Base-by-base conservation (phyloP, 2,329 filamentous ascomycete genomes). In the Dactylellina cionopaga region DNA sequence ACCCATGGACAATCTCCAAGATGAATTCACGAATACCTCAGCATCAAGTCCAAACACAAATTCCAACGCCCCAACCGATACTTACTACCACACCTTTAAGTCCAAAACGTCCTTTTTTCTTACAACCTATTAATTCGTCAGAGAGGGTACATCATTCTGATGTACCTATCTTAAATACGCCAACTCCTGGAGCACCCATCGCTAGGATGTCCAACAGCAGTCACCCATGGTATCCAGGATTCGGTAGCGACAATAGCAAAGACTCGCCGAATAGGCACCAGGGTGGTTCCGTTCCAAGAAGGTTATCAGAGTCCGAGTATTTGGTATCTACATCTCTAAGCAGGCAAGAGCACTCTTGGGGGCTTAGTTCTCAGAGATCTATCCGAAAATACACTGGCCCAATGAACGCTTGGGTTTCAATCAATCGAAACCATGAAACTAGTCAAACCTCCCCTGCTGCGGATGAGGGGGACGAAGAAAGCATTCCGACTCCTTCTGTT, bases 1-100 rank as follows among this genome's bases (percentile, higher is more conserved):
- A 72, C 31, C 68, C 68, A 5, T 72, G 68, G 68, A 72, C 39
- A n/a, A 72, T 72, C n/a, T 59, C 59, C 7, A 72, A 72, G 24
- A 54, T 72, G 59, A 72, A 72, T 43, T 25, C 59, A n/a, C 52
- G 59, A 1, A 31, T 59, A 17, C 17, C 33, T 2, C 58, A 52
- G 2, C 31, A 24, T 5, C 46, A 31, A 44, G 6, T 24, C 2
- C 15, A 33, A 55, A 15, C 17, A 4, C 52, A 39, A 6, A 9
- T 22, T 11, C 10, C 29, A 11, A 27, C n/a, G 15, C 29, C 52
- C 60, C 63, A 15, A 25, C n/a, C n/a, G n/a, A 17, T 10, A 24
- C 3, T 29, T 15, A n/a, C 22, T 9, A 33, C 39, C 46, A 49
- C 17, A 37, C 7, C 52, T 11, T 33, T n/a, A 13, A n/a, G 15